These are phyloP conservation scores for Wickerhamomyces sydowiorum DNA, from an alignment of 805 yeast genomes.

Conservation along the genomic window DNA sequence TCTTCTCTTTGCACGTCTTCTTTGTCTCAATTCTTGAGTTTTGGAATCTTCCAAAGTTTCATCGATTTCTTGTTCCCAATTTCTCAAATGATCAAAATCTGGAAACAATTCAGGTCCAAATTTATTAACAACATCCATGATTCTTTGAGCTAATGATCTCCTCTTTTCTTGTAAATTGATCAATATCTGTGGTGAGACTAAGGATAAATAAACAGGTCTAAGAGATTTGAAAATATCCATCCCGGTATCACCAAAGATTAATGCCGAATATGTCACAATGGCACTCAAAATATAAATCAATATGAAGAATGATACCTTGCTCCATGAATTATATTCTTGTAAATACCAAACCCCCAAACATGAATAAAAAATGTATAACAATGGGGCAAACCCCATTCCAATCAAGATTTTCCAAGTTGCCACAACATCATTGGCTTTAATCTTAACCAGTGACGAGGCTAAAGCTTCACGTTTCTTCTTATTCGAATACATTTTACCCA, in stretches of 20 bases:
- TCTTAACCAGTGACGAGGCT: slow-evolving; percentile 82
- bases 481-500: slow-evolving; percentile 68
- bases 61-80: slow-evolving; percentile 13
- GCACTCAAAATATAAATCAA: slow-evolving; percentile 62
- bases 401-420: slow-evolving; percentile 97
- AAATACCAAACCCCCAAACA: slow-evolving; percentile 39
- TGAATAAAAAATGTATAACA: slow-evolving; percentile 78
- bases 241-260: slow-evolving; percentile 89
- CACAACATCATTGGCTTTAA: slow-evolving; percentile 87
- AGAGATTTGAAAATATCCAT: slow-evolving; percentile 81
- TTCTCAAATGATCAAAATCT: slow-evolving; percentile 56
- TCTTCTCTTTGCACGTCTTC: slow-evolving; percentile 26
- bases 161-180: slow-evolving; percentile 57
- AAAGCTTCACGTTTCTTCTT: slow-evolving; percentile 74
- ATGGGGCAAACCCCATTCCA: slow-evolving; percentile 83
- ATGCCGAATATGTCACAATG: slow-evolving; percentile 80
- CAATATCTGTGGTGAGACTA: slow-evolving; percentile 53
- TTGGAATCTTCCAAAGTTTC: slow-evolving; percentile 23
- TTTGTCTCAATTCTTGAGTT: slow-evolving; percentile 27
- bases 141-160: slow-evolving; percentile 56
- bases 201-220: slow-evolving; percentile 69
- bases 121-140: slow-evolving; percentile 73
- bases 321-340: slow-evolving; percentile 27
- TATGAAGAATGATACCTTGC: slow-evolving; percentile 24
- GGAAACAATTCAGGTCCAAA: slow-evolving; percentile 84